phyloP scores from a whole-genome alignment of 1,139 yeast genomes.

The Wickerhamiella infanticola region DNA sequence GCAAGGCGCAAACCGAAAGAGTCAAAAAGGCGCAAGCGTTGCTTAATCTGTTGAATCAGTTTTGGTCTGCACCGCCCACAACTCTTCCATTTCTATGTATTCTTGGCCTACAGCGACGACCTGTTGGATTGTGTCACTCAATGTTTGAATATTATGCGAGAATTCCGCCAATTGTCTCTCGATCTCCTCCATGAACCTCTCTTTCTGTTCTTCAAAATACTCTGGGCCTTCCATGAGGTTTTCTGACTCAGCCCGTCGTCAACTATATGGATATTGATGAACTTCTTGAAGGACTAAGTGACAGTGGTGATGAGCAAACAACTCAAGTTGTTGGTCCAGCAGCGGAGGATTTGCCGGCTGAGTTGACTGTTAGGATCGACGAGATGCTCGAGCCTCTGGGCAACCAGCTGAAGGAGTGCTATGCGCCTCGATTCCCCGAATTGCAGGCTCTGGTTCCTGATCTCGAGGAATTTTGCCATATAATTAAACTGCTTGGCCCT shows the following conservation, averaged over 20 bases:
- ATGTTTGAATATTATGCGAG: background rate
- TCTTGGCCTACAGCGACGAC: constrained; percentile 1
- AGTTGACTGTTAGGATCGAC: background rate
- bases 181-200: background rate
- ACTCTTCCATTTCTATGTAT: background rate
- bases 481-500: background rate
- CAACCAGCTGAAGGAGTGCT: background rate
- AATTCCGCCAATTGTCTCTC: background rate
- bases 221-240: background rate
- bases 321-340: background rate
- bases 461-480: background rate
- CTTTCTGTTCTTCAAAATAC: background rate
- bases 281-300: constrained; percentile 11
- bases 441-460: background rate
- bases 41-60: background rate
- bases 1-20: background rate
- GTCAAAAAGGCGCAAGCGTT: background rate
- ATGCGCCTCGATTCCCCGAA: background rate
- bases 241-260: background rate
- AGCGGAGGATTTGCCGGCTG: background rate
- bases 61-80: background rate
- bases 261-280: constrained; percentile 8
- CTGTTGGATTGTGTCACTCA: background rate
- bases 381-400: background rate
- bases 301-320: background rate